Percentiles rank a stretch among this genome's conserved stretches.
Conservation (phyloP, 768 basidiomycete species). For the Rhodotorula kratochvilovae region DNA sequence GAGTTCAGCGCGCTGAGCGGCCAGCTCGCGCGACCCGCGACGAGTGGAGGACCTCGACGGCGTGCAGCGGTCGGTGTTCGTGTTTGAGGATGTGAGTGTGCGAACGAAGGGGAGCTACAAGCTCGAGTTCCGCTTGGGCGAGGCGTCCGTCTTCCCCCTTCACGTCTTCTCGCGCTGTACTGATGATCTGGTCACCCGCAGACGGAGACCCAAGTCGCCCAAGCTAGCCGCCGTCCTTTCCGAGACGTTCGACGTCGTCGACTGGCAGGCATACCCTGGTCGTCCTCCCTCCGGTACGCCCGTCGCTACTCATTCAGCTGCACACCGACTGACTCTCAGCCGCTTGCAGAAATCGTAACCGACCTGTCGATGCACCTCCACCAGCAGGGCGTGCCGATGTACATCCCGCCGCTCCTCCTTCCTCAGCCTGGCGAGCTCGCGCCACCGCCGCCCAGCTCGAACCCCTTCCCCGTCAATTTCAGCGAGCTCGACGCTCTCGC, state of each 20-base stretch:
- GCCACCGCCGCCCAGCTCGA: constrained; percentile 24
- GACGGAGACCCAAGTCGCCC: constrained; percentile 59
- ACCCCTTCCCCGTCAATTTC: constrained; percentile 23
- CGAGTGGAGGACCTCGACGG: constrained; percentile 75
- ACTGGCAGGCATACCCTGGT: constrained; percentile 60
- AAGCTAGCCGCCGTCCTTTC: constrained; percentile 70
- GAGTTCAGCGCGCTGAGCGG: constrained; percentile 68
- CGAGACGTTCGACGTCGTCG: constrained; percentile 69
- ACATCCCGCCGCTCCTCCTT: constrained; percentile 48
- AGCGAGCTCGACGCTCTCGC: background rate
- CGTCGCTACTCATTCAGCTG: constrained; percentile 32
- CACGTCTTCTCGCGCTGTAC: background rate
- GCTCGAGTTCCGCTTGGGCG: constrained; percentile 63
- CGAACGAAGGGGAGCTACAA: constrained; percentile 70
- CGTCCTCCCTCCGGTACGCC: constrained; percentile 66
- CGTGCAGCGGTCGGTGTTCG: constrained; percentile 61
- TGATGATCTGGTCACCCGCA: constrained; percentile 43
- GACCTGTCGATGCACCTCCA: constrained; percentile 59
- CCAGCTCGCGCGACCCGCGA: constrained; percentile 74
- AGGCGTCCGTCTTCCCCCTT: constrained; percentile 55
- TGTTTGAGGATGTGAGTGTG: constrained; percentile 87
- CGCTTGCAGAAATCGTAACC: constrained; percentile 46
- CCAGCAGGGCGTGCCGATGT: constrained; percentile 59
- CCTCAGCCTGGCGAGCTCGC: background rate
- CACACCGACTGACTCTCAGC: constrained; percentile 9